Conservation (phyloP, 495 filamentous ascomycete species). For the Pyronema omphalodes region DNA sequence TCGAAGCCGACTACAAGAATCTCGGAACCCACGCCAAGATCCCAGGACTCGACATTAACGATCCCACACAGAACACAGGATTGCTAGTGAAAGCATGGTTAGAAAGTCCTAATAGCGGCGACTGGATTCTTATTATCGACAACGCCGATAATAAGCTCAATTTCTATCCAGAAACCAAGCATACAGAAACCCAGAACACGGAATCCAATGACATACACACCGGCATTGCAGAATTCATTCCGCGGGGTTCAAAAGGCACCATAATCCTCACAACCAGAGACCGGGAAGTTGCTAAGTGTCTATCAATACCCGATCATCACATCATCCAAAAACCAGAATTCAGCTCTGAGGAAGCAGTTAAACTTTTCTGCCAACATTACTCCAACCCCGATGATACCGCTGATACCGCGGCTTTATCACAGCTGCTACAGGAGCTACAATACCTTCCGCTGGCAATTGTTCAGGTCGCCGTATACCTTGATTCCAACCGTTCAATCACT, state of each 20-base stretch:
- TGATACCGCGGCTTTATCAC: slow-evolving; percentile 7
- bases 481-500: background rate
- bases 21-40: slow-evolving; percentile 1
- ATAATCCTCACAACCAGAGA: slow-evolving; percentile 24
- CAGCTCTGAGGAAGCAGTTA: background rate
- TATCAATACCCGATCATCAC: background rate
- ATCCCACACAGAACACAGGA: slow-evolving; percentile 2
- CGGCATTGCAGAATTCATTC: slow-evolving; percentile 10
- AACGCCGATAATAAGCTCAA: slow-evolving; percentile 9
- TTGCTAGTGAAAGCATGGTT: slow-evolving; percentile 9
- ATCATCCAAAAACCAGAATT: background rate
- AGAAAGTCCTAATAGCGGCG: slow-evolving; percentile 3
- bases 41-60: background rate
- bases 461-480: slow-evolving; percentile 5
- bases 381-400: background rate
- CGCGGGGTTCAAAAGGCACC: slow-evolving; percentile 12
- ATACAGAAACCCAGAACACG: no score
- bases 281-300: slow-evolving; percentile 8
- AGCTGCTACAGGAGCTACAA: slow-evolving; percentile 1
- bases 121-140: slow-evolving; percentile 11
- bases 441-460: slow-evolving; percentile 10
- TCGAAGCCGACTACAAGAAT: slow-evolving; percentile 8
- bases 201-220: background rate
- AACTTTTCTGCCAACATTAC: background rate
- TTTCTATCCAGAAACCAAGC: no score